phyloP scores from a whole-genome alignment of 139 green algal genomes.

The Chlorella sp. region DNA sequence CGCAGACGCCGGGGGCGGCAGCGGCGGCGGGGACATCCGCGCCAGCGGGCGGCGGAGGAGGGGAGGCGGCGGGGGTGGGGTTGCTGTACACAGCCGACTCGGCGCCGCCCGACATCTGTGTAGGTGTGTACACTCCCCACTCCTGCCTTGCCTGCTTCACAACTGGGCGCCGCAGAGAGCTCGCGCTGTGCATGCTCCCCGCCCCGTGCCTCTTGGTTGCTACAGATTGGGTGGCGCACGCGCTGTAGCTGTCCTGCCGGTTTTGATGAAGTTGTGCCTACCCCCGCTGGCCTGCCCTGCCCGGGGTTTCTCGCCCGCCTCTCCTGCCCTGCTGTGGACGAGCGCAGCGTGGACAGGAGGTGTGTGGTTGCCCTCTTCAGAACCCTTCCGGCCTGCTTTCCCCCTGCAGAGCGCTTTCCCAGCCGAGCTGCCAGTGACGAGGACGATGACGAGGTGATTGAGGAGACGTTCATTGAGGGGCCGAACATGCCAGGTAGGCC shows the following conservation, averaged over 20 bases:
- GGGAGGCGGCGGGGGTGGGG: neutral
- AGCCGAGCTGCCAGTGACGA: neutral
- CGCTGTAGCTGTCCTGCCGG: no score
- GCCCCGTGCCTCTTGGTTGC: no score
- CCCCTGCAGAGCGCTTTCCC: neutral
- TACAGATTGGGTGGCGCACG: no score
- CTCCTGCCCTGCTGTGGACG: neutral
- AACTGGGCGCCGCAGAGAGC: no score
- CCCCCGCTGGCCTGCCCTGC: no score
- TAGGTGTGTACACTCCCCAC: neutral
- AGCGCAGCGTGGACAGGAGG: neutral
- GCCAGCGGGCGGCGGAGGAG: neutral
- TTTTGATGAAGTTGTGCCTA: no score
- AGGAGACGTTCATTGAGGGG: slow-evolving; percentile 30
- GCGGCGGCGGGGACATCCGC: neutral
- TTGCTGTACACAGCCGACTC: neutral
- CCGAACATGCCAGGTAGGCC: neutral
- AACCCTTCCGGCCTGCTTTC: neutral
- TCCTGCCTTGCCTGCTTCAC: no score
- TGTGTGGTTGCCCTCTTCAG: no score
- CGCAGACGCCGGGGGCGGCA: neutral
- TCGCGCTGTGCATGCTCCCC: no score
- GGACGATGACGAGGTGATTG: neutral
- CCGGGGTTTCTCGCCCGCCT: no score
- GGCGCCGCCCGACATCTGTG: neutral